Conservation (phyloP, 192 early-diverging fungal genomes). For the Allomyces arbusculus region DNA sequence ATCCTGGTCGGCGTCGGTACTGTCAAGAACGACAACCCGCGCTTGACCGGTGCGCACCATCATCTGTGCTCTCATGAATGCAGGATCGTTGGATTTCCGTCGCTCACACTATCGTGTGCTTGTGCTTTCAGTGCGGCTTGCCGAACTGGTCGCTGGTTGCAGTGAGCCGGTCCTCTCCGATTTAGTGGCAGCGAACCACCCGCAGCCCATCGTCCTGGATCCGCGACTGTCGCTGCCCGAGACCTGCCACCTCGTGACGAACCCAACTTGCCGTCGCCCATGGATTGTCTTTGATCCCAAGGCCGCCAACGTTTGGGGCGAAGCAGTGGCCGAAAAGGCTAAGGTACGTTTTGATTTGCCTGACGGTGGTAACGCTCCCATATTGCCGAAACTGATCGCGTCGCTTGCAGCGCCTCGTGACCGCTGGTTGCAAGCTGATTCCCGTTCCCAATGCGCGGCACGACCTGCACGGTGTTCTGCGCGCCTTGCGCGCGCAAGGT, state of each 20-base stretch:
- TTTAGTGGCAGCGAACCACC: slow-evolving; percentile 12
- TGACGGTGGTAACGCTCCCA: not conserved
- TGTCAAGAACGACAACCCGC: slow-evolving; percentile 57
- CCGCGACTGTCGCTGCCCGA: slow-evolving; percentile 39
- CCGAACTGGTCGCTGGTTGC: slow-evolving; percentile 1
- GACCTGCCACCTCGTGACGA: slow-evolving; percentile 26
- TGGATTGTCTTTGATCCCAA: slow-evolving; percentile 29
- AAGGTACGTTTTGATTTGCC: not conserved
- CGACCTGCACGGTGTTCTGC: slow-evolving; percentile 1
- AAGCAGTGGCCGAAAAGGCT: not conserved
- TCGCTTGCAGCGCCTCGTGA: not conserved
- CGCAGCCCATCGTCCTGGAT: slow-evolving; percentile 65
- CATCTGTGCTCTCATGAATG: not conserved
- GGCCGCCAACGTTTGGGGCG: slow-evolving; percentile 6
- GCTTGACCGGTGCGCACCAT: slow-evolving; percentile 26
- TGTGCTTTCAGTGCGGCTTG: not conserved
- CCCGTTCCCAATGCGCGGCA: slow-evolving; percentile 8
- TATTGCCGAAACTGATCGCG: not conserved
- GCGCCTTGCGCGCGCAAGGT: slow-evolving; percentile 5
- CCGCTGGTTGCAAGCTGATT: slow-evolving; percentile 4
- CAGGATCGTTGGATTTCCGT: not conserved
- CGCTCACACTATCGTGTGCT: too few relatives aligned
- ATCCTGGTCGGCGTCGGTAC: slow-evolving; percentile 78
- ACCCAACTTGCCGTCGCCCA: slow-evolving; percentile 18
- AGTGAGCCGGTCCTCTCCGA: too few relatives aligned